Base-by-base conservation (phyloP, 1,284 basidiomycete species). In the Testicularia cyperi region DNA sequence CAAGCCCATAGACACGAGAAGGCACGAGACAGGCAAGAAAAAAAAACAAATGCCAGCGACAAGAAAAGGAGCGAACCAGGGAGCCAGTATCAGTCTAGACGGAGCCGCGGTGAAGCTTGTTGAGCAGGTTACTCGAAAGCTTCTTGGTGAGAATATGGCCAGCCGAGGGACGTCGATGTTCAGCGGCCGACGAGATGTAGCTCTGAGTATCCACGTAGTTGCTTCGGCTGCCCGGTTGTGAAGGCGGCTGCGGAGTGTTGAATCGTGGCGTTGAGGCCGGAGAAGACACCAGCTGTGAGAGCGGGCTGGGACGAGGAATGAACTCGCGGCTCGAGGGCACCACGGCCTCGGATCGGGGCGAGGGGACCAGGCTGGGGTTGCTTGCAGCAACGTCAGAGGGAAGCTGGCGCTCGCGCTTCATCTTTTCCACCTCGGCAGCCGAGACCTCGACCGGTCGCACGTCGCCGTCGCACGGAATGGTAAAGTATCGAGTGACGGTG, bases 381-480 rank as follows among this genome's bases (percentile, higher is more conserved):
- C 30, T 31, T 8, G 18, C 30, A 9, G 30, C 30, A 8, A 31
- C 9, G 18, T 35, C 33, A 20, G 18, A 9, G 10, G 33, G 33
- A 20, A 20, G 13, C 33, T 22, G 33, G 9, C 9, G 8, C 10
- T 15, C 7, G 14, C n/a, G n/a, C 12, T 30, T 36, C 22, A 60
- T 29, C 41, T 39, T 27, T 27, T 43, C 46, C 10, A 51, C 57
- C 30, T 61, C 39, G 12, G 38, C 46, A 28, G 44, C 43, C 2
- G 51, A 39, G 13, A 67, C 24, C 42, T 67, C 65, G 21, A 55
- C 42, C 13, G 56, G 48, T 19, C 36, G 38, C 18, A 67, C 45
- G 19, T 67, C 65, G 5, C 29, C 41, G 26, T 67, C 61, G 2
- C 24, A 53, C 23, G 65, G 65, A 15, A 67, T 45, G 8, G 55